A percentile compares a stretch with the other conserved stretches of the same genome.
Conservation (phyloP, 2,329 filamentous ascomycete species). For the Aspergillus calidoustus region DNA sequence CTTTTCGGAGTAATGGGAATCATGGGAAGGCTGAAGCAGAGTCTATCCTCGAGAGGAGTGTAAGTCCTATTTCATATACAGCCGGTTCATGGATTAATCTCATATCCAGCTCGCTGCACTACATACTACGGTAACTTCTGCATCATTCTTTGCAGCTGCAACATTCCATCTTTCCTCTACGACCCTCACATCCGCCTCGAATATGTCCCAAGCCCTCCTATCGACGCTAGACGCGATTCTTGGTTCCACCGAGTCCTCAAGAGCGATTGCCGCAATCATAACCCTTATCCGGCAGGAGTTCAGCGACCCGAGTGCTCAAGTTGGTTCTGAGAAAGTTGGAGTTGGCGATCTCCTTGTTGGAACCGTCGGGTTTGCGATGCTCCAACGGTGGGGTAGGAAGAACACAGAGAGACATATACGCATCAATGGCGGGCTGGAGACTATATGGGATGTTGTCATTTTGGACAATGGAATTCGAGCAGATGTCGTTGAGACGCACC, state of each 20-base stretch:
- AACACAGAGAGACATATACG: conserved; percentile 48
- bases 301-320: conserved; percentile 39
- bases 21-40: conserved; percentile 49
- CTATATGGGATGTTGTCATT: conserved; percentile 54
- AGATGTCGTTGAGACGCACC: conserved; percentile 51
- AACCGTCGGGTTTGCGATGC: conserved; percentile 49
- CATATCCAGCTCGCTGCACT: conserved; percentile 45
- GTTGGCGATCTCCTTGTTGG: conserved; percentile 51
- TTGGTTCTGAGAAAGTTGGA: conserved; percentile 43
- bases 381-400: conserved; percentile 52
- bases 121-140: conserved; percentile 51
- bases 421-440: conserved; percentile 48
- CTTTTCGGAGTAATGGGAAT: conserved; percentile 53
- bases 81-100: conserved; percentile 16
- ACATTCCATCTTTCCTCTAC: conserved; percentile 52
- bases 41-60: conserved; percentile 51
- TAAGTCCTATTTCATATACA: conserved; percentile 30
- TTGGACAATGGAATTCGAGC: conserved; percentile 52
- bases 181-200: conserved; percentile 47
- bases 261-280: conserved; percentile 54
- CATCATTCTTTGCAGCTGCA: conserved; percentile 53
- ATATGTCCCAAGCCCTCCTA: conserved; percentile 49
- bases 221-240: conserved; percentile 53
- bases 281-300: conserved; percentile 53
- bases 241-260: conserved; percentile 54